Percentiles rank a stretch among this genome's conserved stretches.
Evolutionary conservation across 305 asterid species (phyloP).

Genomic region (Coffea humblotiana): DNA sequence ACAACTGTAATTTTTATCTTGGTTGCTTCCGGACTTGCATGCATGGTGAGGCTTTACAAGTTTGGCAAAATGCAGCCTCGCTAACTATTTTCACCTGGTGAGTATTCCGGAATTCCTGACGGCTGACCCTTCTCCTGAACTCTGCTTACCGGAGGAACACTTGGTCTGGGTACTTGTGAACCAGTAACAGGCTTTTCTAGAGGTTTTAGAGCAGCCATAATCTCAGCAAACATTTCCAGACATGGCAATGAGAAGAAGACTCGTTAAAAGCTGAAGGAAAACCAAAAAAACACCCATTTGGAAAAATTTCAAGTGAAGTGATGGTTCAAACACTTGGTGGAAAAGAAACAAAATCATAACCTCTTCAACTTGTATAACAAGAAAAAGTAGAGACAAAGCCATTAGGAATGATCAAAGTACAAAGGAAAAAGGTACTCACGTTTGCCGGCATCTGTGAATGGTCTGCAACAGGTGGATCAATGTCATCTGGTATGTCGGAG

Average conservation of each 20-base stretch:
- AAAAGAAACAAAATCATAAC: neutral
- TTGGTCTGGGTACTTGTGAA: slow-evolving; percentile 51
- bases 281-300: neutral
- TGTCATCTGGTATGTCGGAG: slow-evolving; percentile 81
- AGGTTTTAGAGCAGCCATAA: slow-evolving; percentile 84
- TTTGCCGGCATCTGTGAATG: slow-evolving; percentile 64
- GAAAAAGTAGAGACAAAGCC: neutral
- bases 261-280: neutral
- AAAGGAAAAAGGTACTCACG: slow-evolving; percentile 37
- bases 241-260: neutral
- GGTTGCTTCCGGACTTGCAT: slow-evolving; percentile 22
- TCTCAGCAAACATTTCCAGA: slow-evolving; percentile 42
- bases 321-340: neutral
- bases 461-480: slow-evolving; percentile 78
- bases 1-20: neutral
- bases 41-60: slow-evolving; percentile 26
- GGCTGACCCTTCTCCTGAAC: slow-evolving; percentile 47
- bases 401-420: neutral
- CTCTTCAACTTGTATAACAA: neutral
- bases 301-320: neutral
- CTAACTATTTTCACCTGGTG: slow-evolving; percentile 35
- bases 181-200: slow-evolving; percentile 67
- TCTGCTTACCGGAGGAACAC: slow-evolving; percentile 32
- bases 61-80: slow-evolving; percentile 22
- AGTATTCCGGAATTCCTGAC: slow-evolving; percentile 34